These are phyloP conservation scores for Castanospermum australe DNA, from an alignment of 306 rosid genomes.

Conservation along the genomic window DNA sequence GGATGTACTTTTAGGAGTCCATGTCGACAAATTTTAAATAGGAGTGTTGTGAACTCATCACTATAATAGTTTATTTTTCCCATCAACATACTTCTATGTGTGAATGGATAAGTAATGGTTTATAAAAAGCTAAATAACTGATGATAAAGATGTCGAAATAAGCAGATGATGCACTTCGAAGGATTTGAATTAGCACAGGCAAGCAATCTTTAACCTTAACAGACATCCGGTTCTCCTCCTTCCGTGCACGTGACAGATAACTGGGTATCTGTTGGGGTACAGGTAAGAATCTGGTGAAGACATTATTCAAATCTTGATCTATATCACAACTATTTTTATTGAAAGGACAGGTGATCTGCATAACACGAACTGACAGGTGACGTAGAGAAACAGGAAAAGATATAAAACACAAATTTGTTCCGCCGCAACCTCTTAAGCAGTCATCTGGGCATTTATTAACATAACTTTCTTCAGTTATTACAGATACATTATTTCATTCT, in stretches of 20 bases:
- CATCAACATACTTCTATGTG: no score
- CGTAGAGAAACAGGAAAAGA: not conserved
- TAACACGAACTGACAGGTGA: not conserved
- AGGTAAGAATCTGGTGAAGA: not conserved
- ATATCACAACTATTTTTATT: not conserved
- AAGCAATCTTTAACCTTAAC: not conserved
- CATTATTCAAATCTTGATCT: not conserved
- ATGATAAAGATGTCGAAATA: no score
- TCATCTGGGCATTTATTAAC: not conserved
- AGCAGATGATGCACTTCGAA: not conserved
- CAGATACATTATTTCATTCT: not conserved
- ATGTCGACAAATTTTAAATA: no score
- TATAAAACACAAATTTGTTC: not conserved
- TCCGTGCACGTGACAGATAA: no score
- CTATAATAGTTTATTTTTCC: no score
- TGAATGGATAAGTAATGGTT: no score
- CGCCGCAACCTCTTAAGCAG: not conserved
- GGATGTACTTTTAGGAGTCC: no score
- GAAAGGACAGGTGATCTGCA: not conserved
- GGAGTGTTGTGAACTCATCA: no score
- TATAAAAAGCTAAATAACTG: no score
- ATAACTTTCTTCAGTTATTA: no score
- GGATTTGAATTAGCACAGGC: not conserved
- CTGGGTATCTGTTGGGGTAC: no score
- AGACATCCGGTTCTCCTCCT: no score